These are phyloP conservation scores for Laburnicola sp. DNA, from an alignment of 2,329 filamentous ascomycete species.

Conservation along the genomic window DNA sequence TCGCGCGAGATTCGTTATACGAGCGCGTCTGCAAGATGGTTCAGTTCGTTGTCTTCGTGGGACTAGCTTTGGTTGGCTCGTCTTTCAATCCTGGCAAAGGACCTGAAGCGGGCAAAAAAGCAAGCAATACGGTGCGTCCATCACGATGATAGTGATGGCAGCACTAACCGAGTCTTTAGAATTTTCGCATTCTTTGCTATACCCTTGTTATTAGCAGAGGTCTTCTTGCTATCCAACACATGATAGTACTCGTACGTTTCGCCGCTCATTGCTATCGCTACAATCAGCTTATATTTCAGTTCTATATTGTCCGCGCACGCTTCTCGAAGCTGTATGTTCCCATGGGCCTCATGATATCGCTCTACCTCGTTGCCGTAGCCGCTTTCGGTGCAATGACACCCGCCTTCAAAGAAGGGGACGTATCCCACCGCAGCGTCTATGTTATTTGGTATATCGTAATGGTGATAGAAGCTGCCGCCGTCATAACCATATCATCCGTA, in stretches of 20 bases:
- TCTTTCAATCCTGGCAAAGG: constrained; percentile 35
- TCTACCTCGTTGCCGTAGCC: constrained; percentile 33
- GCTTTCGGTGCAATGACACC: constrained; percentile 42
- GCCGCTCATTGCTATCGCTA: not conserved
- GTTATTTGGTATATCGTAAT: constrained; percentile 50
- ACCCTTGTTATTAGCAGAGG: constrained; percentile 40
- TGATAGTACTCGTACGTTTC: constrained; percentile 34
- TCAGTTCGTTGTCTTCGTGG: constrained; percentile 45
- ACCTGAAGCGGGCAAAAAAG: constrained; percentile 13
- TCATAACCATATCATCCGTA: constrained; percentile 58
- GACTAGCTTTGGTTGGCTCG: constrained; percentile 42
- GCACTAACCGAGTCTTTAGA: constrained; percentile 18
- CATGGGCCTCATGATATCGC: constrained; percentile 32
- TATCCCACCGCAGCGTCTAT: constrained; percentile 28
- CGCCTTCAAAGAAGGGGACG: constrained; percentile 28
- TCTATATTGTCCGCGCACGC: constrained; percentile 32
- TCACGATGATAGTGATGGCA: not conserved
- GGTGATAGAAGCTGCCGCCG: constrained; percentile 55
- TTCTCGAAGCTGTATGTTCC: constrained; percentile 42
- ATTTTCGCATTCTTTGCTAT: constrained; percentile 43
- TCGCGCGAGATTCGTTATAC: constrained; percentile 44
- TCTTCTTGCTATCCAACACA: constrained; percentile 39
- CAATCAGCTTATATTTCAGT: constrained; percentile 11
- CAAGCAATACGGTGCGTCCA: constrained; percentile 32
- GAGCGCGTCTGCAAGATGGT: constrained; percentile 44